A percentile compares a stretch with the other conserved stretches of the same genome.
These are phyloP conservation scores for Ganoderma multipileum DNA, from an alignment of 1,284 basidiomycete species.

Conservation along the genomic window DNA sequence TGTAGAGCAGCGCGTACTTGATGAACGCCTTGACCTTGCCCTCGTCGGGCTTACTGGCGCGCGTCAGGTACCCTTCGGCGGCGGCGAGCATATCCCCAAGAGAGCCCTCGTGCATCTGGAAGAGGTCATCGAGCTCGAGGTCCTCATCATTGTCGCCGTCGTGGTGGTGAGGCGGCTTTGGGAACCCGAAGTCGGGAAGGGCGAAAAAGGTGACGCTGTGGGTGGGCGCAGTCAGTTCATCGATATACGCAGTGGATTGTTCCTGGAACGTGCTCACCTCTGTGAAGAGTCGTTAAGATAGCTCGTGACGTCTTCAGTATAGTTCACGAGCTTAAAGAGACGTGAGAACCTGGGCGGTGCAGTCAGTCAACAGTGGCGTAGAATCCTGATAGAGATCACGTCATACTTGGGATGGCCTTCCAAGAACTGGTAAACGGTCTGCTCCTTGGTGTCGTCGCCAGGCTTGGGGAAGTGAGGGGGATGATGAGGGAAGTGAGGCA, in stretches of 20 bases:
- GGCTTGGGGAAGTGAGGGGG: slow-evolving; percentile 20
- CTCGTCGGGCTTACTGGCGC: slow-evolving; percentile 39
- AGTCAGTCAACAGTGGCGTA: slow-evolving; percentile 3
- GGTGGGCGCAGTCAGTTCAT: neutral
- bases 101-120: slow-evolving; percentile 5
- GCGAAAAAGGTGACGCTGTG: slow-evolving; percentile 63
- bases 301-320: slow-evolving; percentile 49
- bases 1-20: slow-evolving; percentile 66
- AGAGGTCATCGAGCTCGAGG: slow-evolving; percentile 5
- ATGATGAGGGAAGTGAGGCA: neutral
- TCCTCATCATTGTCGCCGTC: slow-evolving; percentile 1
- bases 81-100: slow-evolving; percentile 30
- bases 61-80: slow-evolving; percentile 33
- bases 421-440: slow-evolving; percentile 52
- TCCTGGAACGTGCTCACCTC: slow-evolving; percentile 37
- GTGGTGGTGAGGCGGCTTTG: slow-evolving; percentile 13
- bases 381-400: neutral
- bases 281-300: slow-evolving; percentile 50
- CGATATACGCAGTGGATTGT: neutral
- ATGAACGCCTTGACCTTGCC: slow-evolving; percentile 57
- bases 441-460: slow-evolving; percentile 25
- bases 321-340: slow-evolving; percentile 52
- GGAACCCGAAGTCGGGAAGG: slow-evolving; percentile 51
- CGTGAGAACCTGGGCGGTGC: slow-evolving; percentile 44
- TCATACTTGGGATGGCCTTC: slow-evolving; percentile 44